phyloP scores from a whole-genome alignment of 805 yeast species.

The Saturnispora gosingensis region DNA sequence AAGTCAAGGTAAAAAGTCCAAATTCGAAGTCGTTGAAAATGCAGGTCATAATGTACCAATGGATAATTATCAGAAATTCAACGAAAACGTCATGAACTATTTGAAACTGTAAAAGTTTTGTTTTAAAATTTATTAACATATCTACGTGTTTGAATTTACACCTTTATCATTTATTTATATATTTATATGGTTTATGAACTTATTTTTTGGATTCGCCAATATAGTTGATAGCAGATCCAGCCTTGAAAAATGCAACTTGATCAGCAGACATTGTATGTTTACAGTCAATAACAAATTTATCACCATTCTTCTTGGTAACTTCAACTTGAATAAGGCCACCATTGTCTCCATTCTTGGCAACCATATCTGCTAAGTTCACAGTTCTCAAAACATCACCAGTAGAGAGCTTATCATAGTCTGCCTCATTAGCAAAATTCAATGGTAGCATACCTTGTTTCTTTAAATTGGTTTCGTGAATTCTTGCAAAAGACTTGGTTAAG shows the following conservation, averaged over 20 bases:
- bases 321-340: constrained; percentile 70
- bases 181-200: neutral
- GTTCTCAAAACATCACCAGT: constrained; percentile 77
- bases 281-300: constrained; percentile 56
- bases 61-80: constrained; percentile 53
- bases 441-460: constrained; percentile 98
- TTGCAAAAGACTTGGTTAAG: constrained; percentile 89
- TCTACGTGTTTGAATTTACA: neutral
- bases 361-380: constrained; percentile 61
- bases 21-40: constrained; percentile 35
- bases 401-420: constrained; percentile 73
- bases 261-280: constrained; percentile 97
- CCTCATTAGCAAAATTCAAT: constrained; percentile 80
- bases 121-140: neutral
- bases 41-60: constrained; percentile 73
- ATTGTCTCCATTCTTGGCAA: constrained; percentile 74
- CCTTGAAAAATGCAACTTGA: constrained; percentile 91
- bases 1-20: constrained; percentile 19
- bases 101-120: constrained; percentile 18
- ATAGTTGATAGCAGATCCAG: constrained; percentile 93
- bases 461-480: constrained; percentile 96
- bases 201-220: constrained; percentile 35
- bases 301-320: constrained; percentile 70
- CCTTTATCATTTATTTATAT: neutral
- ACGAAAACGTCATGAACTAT: constrained; percentile 33